Base-by-base conservation (phyloP, 176 grass and related monocot species). In the Pontederia paniculata region DNA sequence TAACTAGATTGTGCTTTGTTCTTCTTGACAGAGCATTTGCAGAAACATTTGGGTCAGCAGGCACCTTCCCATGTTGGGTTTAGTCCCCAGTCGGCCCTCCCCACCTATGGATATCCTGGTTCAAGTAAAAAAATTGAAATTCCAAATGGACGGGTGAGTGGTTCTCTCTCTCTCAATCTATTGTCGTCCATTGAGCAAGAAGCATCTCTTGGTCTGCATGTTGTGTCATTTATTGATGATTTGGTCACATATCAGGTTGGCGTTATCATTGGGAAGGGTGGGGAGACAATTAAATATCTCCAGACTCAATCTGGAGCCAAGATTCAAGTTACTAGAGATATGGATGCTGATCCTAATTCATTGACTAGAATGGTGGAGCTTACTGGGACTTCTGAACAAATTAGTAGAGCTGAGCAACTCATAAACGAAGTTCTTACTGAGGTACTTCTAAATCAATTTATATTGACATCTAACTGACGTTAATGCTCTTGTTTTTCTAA, bases 201-300 rank as follows among this genome's bases (percentile, higher is more conserved):
- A 4, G 9, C 7, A 11, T 60, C 42, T 18, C 6, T 5, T 23
- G 23, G 9, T 3, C 9, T 11, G 20, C 21, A 37, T 37, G 28
- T 37, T 37, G 28, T 37, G 28, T 37, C 28, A 2, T 6, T 37
- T 37, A 37, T 37, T 37, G 28, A 37, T 37, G 28, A 37, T 37
- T 37, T 5, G 21, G 6, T n/a, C 20, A 20, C 47, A 21, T 63
- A 11, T 63, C 20, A 98, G 93, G 93, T 98, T 55, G 93, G 93
- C 60, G 93, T 98, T 45, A 91, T 98, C 54, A 98, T 98, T 67
- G 87, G 87, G 23, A 98, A 98, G 77, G 60, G 83, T 67, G 87
- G 94, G 45, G 94, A 98, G 64, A 98, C 87, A 57, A 93, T 98
- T 23, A 93, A 81, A 56, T 74, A 85, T 63, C 72, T 98, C 42